These are phyloP conservation scores for Panellus pusillus DNA, from an alignment of 768 basidiomycete species.

Conservation along the genomic window DNA sequence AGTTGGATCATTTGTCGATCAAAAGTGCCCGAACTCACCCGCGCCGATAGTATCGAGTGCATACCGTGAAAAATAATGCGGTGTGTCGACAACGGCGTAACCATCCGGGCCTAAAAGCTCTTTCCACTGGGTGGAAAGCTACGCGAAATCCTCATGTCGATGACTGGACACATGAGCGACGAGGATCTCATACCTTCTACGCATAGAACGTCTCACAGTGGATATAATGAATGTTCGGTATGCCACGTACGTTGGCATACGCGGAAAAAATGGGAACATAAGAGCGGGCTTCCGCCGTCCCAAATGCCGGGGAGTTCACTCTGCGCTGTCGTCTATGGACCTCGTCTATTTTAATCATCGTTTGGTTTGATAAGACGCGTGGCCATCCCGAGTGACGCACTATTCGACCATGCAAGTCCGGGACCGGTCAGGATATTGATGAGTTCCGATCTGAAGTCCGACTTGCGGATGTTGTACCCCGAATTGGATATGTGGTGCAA, in stretches of 20 bases:
- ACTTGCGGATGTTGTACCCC: slow-evolving; percentile 58
- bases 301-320: slow-evolving; percentile 5
- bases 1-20: too few relatives aligned
- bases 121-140: slow-evolving; percentile 4
- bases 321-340: neutral
- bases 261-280: slow-evolving; percentile 2
- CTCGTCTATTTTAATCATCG: neutral
- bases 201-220: too few relatives aligned
- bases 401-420: slow-evolving; percentile 56
- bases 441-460: slow-evolving; percentile 49
- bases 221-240: too few relatives aligned
- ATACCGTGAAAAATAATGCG: neutral
- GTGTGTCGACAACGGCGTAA: neutral
- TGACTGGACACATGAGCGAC: too few relatives aligned
- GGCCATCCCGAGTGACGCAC: slow-evolving; percentile 26
- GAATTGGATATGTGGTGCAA: slow-evolving; percentile 40
- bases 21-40: neutral
- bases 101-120: neutral
- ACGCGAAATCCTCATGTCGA: neutral
- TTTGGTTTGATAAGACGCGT: too few relatives aligned
- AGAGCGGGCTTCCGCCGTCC: neutral
- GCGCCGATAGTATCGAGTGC: neutral
- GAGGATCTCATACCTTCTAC: too few relatives aligned
- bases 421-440: slow-evolving; percentile 51
- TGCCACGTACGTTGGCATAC: neutral